Evolutionary conservation across 305 asterid species (phyloP), one percentile per base, ranked within the genome.

Genomic region (Coffea humblotiana): DNA sequence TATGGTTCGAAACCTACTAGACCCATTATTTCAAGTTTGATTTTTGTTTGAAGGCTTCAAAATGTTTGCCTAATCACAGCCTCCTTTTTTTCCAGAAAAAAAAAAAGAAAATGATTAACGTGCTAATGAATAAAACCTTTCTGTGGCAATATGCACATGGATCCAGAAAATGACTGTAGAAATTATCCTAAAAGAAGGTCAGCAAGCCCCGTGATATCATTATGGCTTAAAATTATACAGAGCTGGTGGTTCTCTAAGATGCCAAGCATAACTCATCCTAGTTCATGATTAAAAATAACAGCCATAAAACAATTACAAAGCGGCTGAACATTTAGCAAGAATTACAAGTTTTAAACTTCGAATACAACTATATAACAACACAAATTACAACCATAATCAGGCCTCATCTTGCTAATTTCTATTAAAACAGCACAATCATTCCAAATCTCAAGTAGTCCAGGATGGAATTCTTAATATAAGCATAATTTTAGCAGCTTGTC

Each of bases 361-460:
- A 25, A 73, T 49, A 27, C 6, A 27, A 51, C 66, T 48, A 3
- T 8, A 37, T 54, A 54, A 15, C 66, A 18, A 76, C 27, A 8
- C 15, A 48, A 58, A 25, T 18, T 15, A 32, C 3, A 37, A 16
- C 48, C 1, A 9, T 32, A 73, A 79, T 15, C 37, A 25, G 37
- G 35, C 3, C 45, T 63, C 45, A 76, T 52, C 83, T 48, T 48
- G 65, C 60, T 64, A 48, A 58, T 32, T 77, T 51, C 19, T 35
- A 77, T 27, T 49, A 8, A 35, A 16, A 5, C 27, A 72, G 37
- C 58, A 43, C 12, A 21, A 73, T 18, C 8, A 23, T 63, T 63
- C 61, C 61, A 74, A 72, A 79, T 14, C 47, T 58, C 71, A 18
- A 58, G 65, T 25, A 60, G 37, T 60, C 32, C 4, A 35, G 68